Evolutionary conservation across 768 basidiomycete genomes (phyloP).

Genomic region (Trametopsis cervina): DNA sequence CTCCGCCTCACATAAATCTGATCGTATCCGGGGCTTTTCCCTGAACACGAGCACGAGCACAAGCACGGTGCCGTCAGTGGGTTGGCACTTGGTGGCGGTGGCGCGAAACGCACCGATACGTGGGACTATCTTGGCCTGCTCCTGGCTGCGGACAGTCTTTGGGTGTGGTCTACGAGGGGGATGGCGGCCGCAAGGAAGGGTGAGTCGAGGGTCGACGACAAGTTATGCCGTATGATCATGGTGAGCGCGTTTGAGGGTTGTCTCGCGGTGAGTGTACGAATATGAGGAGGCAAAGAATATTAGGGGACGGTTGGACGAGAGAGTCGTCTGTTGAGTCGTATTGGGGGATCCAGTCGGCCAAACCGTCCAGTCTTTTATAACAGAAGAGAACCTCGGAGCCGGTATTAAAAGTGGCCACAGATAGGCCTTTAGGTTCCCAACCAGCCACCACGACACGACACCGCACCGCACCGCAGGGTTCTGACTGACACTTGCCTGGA

Average conservation of each 20-base stretch:
- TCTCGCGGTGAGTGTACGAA: neutral
- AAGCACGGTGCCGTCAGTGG: neutral
- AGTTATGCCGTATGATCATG: neutral
- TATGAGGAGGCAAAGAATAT: neutral
- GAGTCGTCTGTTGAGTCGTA: neutral
- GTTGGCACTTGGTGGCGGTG: neutral
- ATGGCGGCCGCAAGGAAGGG: slow-evolving; percentile 11
- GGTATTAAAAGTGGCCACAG: too few relatives aligned
- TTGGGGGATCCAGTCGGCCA: too few relatives aligned
- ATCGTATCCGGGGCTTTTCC: neutral
- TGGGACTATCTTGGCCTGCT: neutral
- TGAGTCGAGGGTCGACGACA: slow-evolving; percentile 1
- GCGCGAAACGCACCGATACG: neutral
- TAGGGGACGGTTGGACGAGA: neutral
- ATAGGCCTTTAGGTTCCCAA: neutral
- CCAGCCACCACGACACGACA: neutral
- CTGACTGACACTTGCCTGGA: neutral
- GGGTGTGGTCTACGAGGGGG: neutral
- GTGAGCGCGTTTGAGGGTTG: neutral
- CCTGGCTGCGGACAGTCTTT: neutral
- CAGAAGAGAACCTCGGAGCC: too few relatives aligned
- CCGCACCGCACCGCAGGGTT: neutral
- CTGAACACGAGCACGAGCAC: neutral
- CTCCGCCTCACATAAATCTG: too few relatives aligned
- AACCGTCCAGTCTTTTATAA: too few relatives aligned